These are phyloP conservation scores for Auriscalpium orientale DNA, from an alignment of 768 basidiomycete genomes.

Conservation along the genomic window DNA sequence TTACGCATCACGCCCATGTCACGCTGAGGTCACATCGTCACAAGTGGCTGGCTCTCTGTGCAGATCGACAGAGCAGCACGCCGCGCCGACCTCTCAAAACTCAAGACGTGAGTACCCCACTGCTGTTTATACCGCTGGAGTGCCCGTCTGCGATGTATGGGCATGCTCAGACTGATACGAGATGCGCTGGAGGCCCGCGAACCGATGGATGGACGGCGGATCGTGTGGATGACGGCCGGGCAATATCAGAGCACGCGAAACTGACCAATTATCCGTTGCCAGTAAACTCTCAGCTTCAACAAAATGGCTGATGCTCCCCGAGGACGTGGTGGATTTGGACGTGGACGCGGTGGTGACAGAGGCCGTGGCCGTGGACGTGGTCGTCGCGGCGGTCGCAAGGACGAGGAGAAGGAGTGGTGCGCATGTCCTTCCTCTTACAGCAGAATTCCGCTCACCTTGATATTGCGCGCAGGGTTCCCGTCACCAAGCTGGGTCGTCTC, in stretches of 20 bases:
- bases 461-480: constrained; percentile 65
- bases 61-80: background rate
- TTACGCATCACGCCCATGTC: background rate
- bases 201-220: constrained; percentile 5
- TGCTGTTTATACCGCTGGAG: background rate
- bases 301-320: constrained; percentile 84
- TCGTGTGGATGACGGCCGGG: constrained; percentile 1
- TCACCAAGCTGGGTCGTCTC: constrained; percentile 98
- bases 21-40: background rate
- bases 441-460: constrained; percentile 3
- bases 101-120: constrained; percentile 3
- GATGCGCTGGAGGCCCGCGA: background rate
- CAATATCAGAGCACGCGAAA: too few relatives aligned
- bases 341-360: constrained; percentile 65
- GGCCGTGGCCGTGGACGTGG: constrained; percentile 67
- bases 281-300: constrained; percentile 20
- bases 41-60: background rate
- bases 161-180: background rate
- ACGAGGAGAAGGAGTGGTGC: constrained; percentile 99
- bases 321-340: constrained; percentile 87
- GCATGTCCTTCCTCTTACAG: constrained; percentile 13
- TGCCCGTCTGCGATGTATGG: background rate
- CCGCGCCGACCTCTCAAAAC: background rate
- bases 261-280: background rate
- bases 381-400: constrained; percentile 95